Percentiles rank a stretch among this genome's conserved stretches.
phyloP scores from a whole-genome alignment of 192 early-diverging fungal genomes.

The Umbelopsis sp. region DNA sequence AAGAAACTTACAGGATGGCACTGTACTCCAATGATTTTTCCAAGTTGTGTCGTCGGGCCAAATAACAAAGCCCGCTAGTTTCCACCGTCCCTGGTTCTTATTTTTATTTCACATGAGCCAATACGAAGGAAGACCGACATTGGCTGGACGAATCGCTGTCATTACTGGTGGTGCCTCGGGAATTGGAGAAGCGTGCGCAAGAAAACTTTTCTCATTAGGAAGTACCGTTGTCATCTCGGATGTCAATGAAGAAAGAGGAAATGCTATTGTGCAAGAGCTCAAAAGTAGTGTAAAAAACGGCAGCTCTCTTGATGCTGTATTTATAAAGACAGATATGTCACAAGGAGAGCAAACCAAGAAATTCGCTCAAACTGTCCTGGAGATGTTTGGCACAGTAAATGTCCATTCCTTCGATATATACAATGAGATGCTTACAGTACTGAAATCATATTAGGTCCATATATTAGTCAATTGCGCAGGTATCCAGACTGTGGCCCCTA shows the following conservation, averaged over 20 bases:
- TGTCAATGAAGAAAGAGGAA: constrained; percentile 7
- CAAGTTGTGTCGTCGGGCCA: too few species aligned
- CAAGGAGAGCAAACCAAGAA: constrained; percentile 6
- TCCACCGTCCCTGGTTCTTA: too few species aligned
- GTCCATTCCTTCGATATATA: background rate
- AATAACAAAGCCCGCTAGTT: too few species aligned
- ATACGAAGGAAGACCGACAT: background rate
- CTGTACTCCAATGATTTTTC: too few species aligned
- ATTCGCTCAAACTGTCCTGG: background rate
- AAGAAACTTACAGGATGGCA: too few species aligned
- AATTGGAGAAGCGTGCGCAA: constrained; percentile 14
- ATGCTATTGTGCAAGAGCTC: background rate
- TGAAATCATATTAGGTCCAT: background rate
- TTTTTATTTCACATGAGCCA: background rate
- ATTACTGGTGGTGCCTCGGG: constrained; percentile 11
- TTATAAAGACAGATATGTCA: background rate
- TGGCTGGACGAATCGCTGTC: background rate
- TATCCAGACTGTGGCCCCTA: background rate
- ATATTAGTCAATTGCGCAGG: constrained; percentile 13
- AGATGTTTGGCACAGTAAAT: background rate
- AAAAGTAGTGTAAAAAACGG: background rate
- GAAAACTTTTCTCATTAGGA: constrained; percentile 3
- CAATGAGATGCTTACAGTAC: background rate
- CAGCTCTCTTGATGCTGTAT: background rate
- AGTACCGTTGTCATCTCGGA: background rate